Evolutionary conservation across 805 yeast genomes (phyloP), one percentile per base, ranked within the genome.

Genomic region (Zygotorulaspora danielsina): DNA sequence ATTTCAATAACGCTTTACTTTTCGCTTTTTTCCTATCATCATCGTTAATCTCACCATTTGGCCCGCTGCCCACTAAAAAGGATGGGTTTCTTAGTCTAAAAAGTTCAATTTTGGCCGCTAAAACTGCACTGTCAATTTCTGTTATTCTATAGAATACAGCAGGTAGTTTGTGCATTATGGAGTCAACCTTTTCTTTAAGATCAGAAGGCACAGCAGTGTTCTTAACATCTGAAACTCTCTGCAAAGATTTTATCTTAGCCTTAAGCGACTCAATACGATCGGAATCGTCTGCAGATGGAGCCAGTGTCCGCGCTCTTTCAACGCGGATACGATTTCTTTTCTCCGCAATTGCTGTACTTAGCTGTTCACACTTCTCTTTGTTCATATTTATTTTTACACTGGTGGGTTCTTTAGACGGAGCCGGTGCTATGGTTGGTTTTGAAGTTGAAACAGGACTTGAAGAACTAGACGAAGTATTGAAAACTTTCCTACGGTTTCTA

Each of bases 31-130:
- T 75, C 44, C 84, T 75, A 57, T 89, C 97, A 10, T 78, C 64
- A 18, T 85, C 96, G 2, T 97, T 89, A 6, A 87, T 75, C 44
- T 78, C 78, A 20, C 97, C 97, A 54, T 82, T 78, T 33, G 87
- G 82, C 6, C 97, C 97, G 5, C 93, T 76, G 4, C 96, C 97
- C 19, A 71, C 69, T 63, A 87, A 71, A 3, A 80, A 71, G 2
- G 78, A 73, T 8, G 96, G 96, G 53, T 84, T 74, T 46, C 76
- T 77, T 49, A 73, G 60, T 51, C 81, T 78, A 58, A 75, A 78
- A 11, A 82, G 54, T 49, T 81, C 84, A 41, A 84, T 69, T 51
- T 80, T 85, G 1, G 82, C 75, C 18, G 67, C 64, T 11, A 84
- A 73, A 41, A 90, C 84, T 27, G 81, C 79, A 19, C 73, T 74